These are phyloP conservation scores for Phytopythium mirpurense DNA, from an alignment of 352 stramenopile species.

Conservation along the genomic window DNA sequence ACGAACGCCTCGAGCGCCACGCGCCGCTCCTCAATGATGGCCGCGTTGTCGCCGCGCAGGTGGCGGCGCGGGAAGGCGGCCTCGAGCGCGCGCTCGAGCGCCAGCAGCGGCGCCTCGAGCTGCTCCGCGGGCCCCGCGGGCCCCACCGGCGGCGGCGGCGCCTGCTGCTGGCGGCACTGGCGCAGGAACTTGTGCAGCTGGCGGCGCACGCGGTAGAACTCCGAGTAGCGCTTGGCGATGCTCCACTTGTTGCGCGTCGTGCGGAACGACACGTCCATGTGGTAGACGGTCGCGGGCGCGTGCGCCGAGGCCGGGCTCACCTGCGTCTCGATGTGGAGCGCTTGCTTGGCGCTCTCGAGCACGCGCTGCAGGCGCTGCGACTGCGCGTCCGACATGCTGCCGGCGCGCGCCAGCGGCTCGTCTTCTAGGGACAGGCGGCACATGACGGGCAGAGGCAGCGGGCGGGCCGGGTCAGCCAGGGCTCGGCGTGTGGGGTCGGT, in stretches of 20 bases:
- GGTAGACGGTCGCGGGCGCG: slow-evolving; percentile 74
- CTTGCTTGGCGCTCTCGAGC: slow-evolving; percentile 72
- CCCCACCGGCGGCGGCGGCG: slow-evolving; percentile 3
- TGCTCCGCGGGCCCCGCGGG: too few species aligned
- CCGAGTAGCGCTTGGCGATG: slow-evolving; percentile 83
- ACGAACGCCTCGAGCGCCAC: slow-evolving; percentile 72
- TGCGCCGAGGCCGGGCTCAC: slow-evolving; percentile 38
- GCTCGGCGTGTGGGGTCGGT: too few species aligned
- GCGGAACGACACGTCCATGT: slow-evolving; percentile 84
- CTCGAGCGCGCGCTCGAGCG: slow-evolving; percentile 48
- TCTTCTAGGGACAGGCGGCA: slow-evolving; percentile 5
- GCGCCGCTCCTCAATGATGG: slow-evolving; percentile 72
- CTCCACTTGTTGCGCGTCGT: slow-evolving; percentile 84
- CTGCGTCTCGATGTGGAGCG: slow-evolving; percentile 79
- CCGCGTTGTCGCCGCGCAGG: slow-evolving; percentile 57
- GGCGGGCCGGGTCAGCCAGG: too few species aligned
- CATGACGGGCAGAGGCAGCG: too few species aligned
- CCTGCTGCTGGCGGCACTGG: slow-evolving; percentile 31
- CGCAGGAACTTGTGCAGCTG: slow-evolving; percentile 65
- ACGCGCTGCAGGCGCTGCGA: slow-evolving; percentile 63
- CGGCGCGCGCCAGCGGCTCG: not conserved
- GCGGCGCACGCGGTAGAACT: slow-evolving; percentile 71
- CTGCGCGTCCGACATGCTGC: slow-evolving; percentile 52
- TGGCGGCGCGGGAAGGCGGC: slow-evolving; percentile 67
- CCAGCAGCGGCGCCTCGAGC: slow-evolving; percentile 33